Evolutionary conservation across 257 asterid species (phyloP), one percentile per base, ranked within the genome.

Genomic region (Solanum ossicruentum): DNA sequence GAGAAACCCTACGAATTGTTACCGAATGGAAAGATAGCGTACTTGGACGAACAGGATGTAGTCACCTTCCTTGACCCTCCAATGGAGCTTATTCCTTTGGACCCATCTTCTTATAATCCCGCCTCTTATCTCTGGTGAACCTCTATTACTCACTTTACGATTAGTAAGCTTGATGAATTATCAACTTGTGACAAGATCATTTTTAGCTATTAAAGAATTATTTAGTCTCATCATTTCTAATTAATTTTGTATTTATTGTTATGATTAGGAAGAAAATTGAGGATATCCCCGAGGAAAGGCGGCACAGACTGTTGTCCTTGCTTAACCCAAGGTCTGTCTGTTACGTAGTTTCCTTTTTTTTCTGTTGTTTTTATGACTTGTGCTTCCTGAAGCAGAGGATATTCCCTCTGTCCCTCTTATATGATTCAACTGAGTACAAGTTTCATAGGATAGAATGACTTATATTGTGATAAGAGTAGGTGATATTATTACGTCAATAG

Each of bases 11-110:
- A 86, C 72, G 90, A 87, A 85, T 86, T 84, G 23, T 84, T 85
- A 41, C 88, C 85, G 43, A 75, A 60, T 45, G 97, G 90, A 51
- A 75, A 83, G 80, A 85, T 84, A 79, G 83, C 84, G 23, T 89
- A 88, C 87, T 87, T 91, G 83, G 94, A 93, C 83, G 98, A 93
- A 89, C 91, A 80, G 84, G 98, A 95, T 70, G 93, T 93, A 17
- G 93, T 86, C 85, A 81, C 97, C 21, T 93, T 93, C 87, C 95
- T 95, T 84, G 96, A 94, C 88, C 98, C 96, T 61, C 97, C 96
- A 21, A 89, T 87, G 86, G 89, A 89, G 65, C 98, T 93, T 85
- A 91, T 94, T 82, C 98, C 98, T 83, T 84, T 94, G 67, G 97
- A 95, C 83, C 97, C 97, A 49, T 89, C 97, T 89, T 90, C 97